A percentile compares a stretch with the other conserved stretches of the same genome.
These are phyloP conservation scores for Aspergillus versicolor DNA, from an alignment of 2,329 filamentous ascomycete genomes.

Conservation along the genomic window DNA sequence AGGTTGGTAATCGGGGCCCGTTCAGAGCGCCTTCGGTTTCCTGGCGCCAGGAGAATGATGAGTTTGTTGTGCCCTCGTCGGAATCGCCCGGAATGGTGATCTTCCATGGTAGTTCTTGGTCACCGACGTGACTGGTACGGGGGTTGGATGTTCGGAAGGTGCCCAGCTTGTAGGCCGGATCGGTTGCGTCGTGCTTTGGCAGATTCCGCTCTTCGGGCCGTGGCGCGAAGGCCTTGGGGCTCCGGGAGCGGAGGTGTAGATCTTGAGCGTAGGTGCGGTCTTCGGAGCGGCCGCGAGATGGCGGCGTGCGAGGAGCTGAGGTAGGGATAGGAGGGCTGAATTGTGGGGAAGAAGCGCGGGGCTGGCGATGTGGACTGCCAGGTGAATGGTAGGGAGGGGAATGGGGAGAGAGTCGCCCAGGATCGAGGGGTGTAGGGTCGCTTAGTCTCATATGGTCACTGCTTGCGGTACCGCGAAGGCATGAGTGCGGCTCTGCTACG, in stretches of 20 bases:
- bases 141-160: conserved; percentile 34
- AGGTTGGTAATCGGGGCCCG: conserved; percentile 13
- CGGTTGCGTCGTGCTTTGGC: conserved; percentile 22
- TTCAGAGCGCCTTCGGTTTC: conserved; percentile 11
- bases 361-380: conserved; percentile 3
- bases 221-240: conserved; percentile 30
- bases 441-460: conserved; percentile 5
- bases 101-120: conserved; percentile 39
- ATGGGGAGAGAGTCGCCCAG: conserved; percentile 13
- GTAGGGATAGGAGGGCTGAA: conserved; percentile 11
- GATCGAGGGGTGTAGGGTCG: conserved; percentile 4
- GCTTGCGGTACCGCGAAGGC: not conserved
- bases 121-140: conserved; percentile 31
- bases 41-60: conserved; percentile 8
- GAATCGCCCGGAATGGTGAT: conserved; percentile 33
- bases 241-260: conserved; percentile 38
- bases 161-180: conserved; percentile 29
- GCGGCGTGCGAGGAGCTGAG: conserved; percentile 11
- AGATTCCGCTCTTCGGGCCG: conserved; percentile 23
- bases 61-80: conserved; percentile 5
- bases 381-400: conserved; percentile 10
- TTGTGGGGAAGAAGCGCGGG: conserved; percentile 1
- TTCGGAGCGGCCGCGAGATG: conserved; percentile 18
- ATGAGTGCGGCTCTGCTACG: not conserved
- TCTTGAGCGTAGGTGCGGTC: conserved; percentile 30